Evolutionary conservation across 2,329 filamentous ascomycete genomes (phyloP).

Genomic region (Diatrype stigma): DNA sequence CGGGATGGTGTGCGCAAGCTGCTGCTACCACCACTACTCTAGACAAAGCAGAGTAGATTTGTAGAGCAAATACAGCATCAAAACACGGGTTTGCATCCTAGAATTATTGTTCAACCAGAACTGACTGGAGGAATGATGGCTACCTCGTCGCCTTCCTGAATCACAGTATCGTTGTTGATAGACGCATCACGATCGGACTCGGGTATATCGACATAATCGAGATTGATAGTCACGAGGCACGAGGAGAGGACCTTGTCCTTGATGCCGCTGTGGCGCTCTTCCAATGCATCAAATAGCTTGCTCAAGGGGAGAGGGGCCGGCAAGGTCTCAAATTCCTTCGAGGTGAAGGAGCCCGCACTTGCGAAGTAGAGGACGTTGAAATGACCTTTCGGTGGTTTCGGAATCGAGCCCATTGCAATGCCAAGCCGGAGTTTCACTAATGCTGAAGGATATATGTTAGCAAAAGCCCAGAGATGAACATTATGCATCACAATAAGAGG

Average conservation of each 20-base stretch:
- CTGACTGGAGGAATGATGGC: slow-evolving; percentile 86
- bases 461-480: not conserved
- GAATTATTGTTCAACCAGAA: slow-evolving; percentile 59
- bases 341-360: slow-evolving; percentile 65
- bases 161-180: slow-evolving; percentile 52
- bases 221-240: slow-evolving; percentile 74
- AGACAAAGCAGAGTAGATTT: not conserved
- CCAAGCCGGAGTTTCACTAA: too few species aligned
- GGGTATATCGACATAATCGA: slow-evolving; percentile 72
- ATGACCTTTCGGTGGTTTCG: slow-evolving; percentile 54
- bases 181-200: slow-evolving; percentile 35
- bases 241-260: slow-evolving; percentile 63
- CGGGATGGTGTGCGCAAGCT: slow-evolving; percentile 11
- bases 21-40: slow-evolving; percentile 9
- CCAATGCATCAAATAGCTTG: slow-evolving; percentile 63
- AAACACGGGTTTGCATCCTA: not conserved
- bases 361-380: slow-evolving; percentile 85
- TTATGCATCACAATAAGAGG: slow-evolving; percentile 7
- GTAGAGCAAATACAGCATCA: too few species aligned
- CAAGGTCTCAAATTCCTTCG: slow-evolving; percentile 61
- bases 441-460: not conserved
- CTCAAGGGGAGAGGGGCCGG: slow-evolving; percentile 61
- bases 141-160: slow-evolving; percentile 75
- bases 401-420: slow-evolving; percentile 29
- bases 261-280: slow-evolving; percentile 67